phyloP scores from a whole-genome alignment of 2,329 filamentous ascomycete species.

The Beauveria asiatica region DNA sequence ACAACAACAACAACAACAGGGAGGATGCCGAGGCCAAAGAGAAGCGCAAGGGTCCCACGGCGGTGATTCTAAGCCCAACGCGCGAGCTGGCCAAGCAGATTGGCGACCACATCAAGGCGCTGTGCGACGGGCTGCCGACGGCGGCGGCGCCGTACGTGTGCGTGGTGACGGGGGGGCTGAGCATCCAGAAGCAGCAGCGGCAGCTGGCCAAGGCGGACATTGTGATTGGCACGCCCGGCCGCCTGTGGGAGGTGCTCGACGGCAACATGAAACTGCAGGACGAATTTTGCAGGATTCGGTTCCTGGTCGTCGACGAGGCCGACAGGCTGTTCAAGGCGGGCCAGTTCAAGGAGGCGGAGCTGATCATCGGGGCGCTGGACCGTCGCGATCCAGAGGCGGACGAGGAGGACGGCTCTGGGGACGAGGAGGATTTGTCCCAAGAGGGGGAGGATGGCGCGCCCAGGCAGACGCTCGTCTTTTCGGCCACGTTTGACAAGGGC shows the following conservation, averaged over 20 bases:
- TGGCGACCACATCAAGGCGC: constrained; percentile 66
- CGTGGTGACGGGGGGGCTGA: constrained; percentile 84
- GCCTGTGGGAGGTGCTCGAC: constrained; percentile 89
- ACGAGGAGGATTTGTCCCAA: constrained; percentile 27
- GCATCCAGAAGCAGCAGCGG: constrained; percentile 89
- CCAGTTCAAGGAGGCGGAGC: constrained; percentile 88
- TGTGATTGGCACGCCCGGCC: constrained; percentile 85
- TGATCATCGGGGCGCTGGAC: constrained; percentile 77
- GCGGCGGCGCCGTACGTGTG: constrained; percentile 58
- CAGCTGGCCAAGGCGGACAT: constrained; percentile 79
- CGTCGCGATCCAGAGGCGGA: constrained; percentile 53
- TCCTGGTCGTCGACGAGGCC: constrained; percentile 88
- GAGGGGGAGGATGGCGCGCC: constrained; percentile 25
- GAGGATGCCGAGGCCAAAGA: constrained; percentile 59
- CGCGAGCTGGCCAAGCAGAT: constrained; percentile 91
- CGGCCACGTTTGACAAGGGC: constrained; percentile 87
- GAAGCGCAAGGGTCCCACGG: constrained; percentile 47
- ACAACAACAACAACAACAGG: constrained; percentile 64
- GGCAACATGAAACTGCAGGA: constrained; percentile 60
- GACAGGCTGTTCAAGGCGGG: constrained; percentile 87
- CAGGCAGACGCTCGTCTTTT: constrained; percentile 84
- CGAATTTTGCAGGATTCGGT: constrained; percentile 65
- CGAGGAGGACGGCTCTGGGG: constrained; percentile 28
- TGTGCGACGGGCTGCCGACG: constrained; percentile 55
- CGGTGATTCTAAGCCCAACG: constrained; percentile 82